A percentile compares a stretch with the other conserved stretches of the same genome.
Conservation (phyloP, 2,329 filamentous ascomycete genomes). For the Arthrinium puccinioides region DNA sequence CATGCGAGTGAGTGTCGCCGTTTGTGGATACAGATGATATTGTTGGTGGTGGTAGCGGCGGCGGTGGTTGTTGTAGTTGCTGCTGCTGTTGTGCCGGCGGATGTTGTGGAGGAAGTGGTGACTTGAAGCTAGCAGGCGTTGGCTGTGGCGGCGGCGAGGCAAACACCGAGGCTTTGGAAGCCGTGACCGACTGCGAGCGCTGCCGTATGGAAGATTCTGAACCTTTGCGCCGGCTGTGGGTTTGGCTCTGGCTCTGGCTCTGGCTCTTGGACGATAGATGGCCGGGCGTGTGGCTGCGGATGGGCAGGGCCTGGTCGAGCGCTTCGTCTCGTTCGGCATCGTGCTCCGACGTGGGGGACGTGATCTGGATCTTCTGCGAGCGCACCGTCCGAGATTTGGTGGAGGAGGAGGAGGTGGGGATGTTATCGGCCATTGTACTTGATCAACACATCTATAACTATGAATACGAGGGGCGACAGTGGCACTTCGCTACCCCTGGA, state of each 20-base stretch:
- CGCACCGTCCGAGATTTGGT: conserved; percentile 39
- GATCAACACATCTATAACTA: neutral
- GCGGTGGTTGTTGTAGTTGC: conserved; percentile 8
- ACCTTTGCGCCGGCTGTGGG: conserved; percentile 37
- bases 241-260: conserved; percentile 12
- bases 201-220: conserved; percentile 47
- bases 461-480: neutral
- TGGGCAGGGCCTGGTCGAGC: conserved; percentile 27
- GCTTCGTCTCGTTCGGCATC: conserved; percentile 24
- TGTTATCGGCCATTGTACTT: conserved; percentile 22
- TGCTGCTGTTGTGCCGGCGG: conserved; percentile 19
- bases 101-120: too few relatives aligned
- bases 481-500: conserved; percentile 1
- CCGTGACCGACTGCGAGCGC: conserved; percentile 42
- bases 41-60: conserved; percentile 5
- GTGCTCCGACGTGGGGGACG: conserved; percentile 25
- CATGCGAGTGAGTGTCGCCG: conserved; percentile 11
- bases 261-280: conserved; percentile 53
- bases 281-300: conserved; percentile 55
- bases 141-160: conserved; percentile 19
- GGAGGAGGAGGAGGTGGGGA: conserved; percentile 18
- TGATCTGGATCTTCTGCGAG: conserved; percentile 43
- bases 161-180: conserved; percentile 24
- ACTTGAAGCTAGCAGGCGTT: too few relatives aligned
- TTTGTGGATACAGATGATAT: conserved; percentile 9